Conservation (phyloP, 208 protist genomes). For the Trypanosoma theileri region DNA sequence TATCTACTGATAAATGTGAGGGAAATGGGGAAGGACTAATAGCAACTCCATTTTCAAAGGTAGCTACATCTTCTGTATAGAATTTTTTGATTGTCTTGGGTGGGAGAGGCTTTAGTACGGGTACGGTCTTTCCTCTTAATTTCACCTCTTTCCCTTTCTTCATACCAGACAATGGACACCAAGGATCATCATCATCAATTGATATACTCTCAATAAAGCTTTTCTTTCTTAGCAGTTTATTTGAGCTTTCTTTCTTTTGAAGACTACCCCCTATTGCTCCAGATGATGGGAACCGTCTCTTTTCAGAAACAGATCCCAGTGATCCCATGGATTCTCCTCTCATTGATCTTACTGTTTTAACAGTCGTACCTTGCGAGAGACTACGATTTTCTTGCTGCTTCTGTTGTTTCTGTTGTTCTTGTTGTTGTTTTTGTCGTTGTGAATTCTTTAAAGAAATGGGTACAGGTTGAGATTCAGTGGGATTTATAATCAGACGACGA, state of each 20-base stretch:
- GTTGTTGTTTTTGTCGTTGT: no score
- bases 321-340: background rate
- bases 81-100: background rate
- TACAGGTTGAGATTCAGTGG: no score
- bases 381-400: slow-evolving; percentile 3
- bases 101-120: slow-evolving; percentile 11
- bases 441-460: no score
- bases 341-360: background rate
- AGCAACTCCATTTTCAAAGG: background rate
- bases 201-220: slow-evolving; percentile 27
- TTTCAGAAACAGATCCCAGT: background rate
- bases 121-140: background rate
- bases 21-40: background rate
- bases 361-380: background rate
- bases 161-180: background rate
- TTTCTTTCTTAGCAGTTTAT: slow-evolving; percentile 1
- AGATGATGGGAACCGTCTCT: background rate
- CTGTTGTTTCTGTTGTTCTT: background rate
- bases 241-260: background rate
- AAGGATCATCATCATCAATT: slow-evolving; percentile 13
- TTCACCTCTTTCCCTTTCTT: background rate
- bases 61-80: slow-evolving; percentile 9
- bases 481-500: no score
- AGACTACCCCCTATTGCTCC: background rate
- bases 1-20: background rate